Percentiles rank a stretch among this genome's conserved stretches.
Evolutionary conservation across 2,329 filamentous ascomycete species (phyloP).

Genomic region (Septoria petroselini): DNA sequence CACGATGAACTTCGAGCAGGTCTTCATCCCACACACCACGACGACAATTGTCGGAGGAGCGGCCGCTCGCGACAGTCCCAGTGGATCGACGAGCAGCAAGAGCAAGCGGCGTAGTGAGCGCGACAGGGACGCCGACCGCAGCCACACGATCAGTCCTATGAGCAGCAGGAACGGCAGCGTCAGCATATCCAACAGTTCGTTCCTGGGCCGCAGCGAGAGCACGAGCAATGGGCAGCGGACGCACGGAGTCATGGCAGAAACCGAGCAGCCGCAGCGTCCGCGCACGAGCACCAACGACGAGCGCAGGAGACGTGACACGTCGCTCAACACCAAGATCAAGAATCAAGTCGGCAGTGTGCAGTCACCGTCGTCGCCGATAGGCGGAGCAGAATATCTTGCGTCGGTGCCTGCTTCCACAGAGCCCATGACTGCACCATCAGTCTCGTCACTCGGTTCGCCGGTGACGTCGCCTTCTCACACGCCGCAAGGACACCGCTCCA

Average conservation of each 20-base stretch:
- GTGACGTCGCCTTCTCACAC: constrained; percentile 27
- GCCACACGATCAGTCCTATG: constrained; percentile 25
- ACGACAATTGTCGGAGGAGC: constrained; percentile 30
- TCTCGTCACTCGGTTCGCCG: constrained; percentile 32
- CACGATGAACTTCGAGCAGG: constrained; percentile 33
- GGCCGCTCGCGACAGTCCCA: constrained; percentile 21
- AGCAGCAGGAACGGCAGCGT: constrained; percentile 30
- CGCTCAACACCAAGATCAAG: constrained; percentile 49
- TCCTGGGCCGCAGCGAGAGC: constrained; percentile 26
- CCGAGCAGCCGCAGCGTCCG: constrained; percentile 37
- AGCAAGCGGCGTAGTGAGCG: constrained; percentile 20
- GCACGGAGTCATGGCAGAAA: constrained; percentile 24
- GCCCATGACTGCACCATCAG: constrained; percentile 32
- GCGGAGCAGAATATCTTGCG: constrained; percentile 35
- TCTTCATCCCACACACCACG: constrained; percentile 33
- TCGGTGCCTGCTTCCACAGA: constrained; percentile 33
- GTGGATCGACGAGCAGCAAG: constrained; percentile 20
- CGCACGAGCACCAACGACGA: constrained; percentile 53
- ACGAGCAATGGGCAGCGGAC: constrained; percentile 30
- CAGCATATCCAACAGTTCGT: constrained; percentile 22
- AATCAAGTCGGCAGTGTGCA: constrained; percentile 70
- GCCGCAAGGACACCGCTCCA: constrained; percentile 28
- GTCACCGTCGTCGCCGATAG: constrained; percentile 53
- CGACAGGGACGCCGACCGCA: constrained; percentile 13
- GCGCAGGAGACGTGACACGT: constrained; percentile 43